Evolutionary conservation across 306 rosid genomes (phyloP), one percentile per base, ranked within the genome.

Genomic region (Fragaria iinumae): DNA sequence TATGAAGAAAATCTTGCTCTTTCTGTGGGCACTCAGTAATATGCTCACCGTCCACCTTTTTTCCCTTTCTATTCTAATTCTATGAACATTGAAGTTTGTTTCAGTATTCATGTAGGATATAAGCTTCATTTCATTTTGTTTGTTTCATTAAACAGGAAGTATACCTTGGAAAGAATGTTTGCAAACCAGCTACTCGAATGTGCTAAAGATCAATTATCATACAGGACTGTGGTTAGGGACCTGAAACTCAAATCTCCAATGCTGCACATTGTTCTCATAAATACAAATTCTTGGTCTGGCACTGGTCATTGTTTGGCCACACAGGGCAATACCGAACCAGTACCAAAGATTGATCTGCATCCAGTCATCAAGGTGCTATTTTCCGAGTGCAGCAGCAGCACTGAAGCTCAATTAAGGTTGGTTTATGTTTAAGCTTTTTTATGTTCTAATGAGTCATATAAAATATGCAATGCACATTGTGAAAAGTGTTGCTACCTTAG

Each of bases 161-260:
- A 92, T 76, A 84, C 93, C 41, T n/a, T 87, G 87, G 96, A 82
- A 56, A 88, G 84, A 77, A 89, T 95, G 99, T 92, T 90, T 53
- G 89, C 89, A 23, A 83, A 75, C 85, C 95, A 85, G 91, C 87
- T 92, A 81, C 65, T 87, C 52, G 92, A 91, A 82, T 84, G 85
- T 83, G 93, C 97, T 68, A 85, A 80, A 57, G 96, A 90, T 55
- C 97, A 92, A 86, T 84, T 93, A 62, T 84, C 92, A n/a, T 95
- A 86, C 82, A 89, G 99, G 80, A 92, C 91, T n/a, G 84, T 88
- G 76, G 80, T 90, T 67, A 88, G 87, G 79, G 97, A 95, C 78
- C 80, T 95, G 80, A 81, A 84, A 82, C 86, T 90, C 76, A 83
- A 74, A 80, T 73, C 85, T 76, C 89, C 92, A 52, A 73, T 79